These are phyloP conservation scores for Dimargaris verticillata DNA, from an alignment of 192 early-diverging fungal genomes.

Conservation along the genomic window DNA sequence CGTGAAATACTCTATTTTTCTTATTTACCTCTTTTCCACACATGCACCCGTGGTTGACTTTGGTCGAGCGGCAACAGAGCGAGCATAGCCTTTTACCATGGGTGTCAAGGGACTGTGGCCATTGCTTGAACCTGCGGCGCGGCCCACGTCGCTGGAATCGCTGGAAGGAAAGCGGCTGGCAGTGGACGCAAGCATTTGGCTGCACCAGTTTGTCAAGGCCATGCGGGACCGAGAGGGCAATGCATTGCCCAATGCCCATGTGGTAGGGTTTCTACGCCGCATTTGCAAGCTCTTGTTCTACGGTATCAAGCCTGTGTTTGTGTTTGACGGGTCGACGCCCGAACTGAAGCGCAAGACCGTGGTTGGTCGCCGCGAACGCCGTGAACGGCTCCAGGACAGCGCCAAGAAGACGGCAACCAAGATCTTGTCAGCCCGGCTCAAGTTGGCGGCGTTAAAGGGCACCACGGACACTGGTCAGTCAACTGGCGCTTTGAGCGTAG, in stretches of 20 bases:
- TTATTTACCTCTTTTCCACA: background rate
- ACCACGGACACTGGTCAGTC: background rate
- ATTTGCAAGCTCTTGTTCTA: slow-evolving; percentile 86
- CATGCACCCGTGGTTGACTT: background rate
- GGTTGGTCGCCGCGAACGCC: slow-evolving; percentile 15
- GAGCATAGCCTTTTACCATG: slow-evolving; percentile 31
- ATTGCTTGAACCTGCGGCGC: slow-evolving; percentile 59
- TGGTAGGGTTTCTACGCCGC: slow-evolving; percentile 84
- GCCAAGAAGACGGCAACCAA: slow-evolving; percentile 65
- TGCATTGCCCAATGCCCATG: slow-evolving; percentile 61
- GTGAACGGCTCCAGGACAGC: slow-evolving; percentile 24
- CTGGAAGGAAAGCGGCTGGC: slow-evolving; percentile 61
- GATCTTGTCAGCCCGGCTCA: slow-evolving; percentile 62
- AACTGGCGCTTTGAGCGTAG: slow-evolving; percentile 7
- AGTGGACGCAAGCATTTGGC: slow-evolving; percentile 94
- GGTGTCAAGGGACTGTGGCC: slow-evolving; percentile 91
- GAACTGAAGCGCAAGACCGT: slow-evolving; percentile 63
- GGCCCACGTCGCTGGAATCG: slow-evolving; percentile 64
- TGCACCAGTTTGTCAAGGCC: slow-evolving; percentile 90
- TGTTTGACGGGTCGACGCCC: slow-evolving; percentile 89
- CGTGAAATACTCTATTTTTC: background rate
- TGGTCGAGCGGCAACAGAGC: background rate
- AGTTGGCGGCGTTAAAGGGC: slow-evolving; percentile 39
- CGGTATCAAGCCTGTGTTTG: slow-evolving; percentile 85
- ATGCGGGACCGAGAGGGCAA: slow-evolving; percentile 83